Percentiles rank a stretch among this genome's conserved stretches.
Evolutionary conservation across 1,284 basidiomycete species (phyloP).

Genomic region (Ceratobasidium sp.): DNA sequence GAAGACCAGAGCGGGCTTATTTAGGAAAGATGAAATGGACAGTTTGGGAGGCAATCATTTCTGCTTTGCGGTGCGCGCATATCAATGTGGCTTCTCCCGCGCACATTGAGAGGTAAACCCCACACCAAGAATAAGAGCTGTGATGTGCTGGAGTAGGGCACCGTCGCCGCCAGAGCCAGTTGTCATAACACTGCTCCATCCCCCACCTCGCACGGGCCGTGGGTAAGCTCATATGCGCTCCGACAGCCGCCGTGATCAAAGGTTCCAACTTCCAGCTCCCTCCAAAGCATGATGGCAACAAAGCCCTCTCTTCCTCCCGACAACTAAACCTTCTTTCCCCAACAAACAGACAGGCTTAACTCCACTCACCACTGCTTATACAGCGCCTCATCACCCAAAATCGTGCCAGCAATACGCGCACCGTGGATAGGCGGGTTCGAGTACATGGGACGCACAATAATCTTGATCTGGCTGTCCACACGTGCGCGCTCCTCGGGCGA

Average conservation of each 20-base stretch:
- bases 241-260: too few species aligned
- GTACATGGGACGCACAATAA: slow-evolving; percentile 91
- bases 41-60: neutral
- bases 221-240: too few species aligned
- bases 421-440: slow-evolving; percentile 93
- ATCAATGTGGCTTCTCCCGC: too few species aligned
- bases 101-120: too few species aligned
- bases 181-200: too few species aligned
- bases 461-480: slow-evolving; percentile 86
- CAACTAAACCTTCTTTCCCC: too few species aligned
- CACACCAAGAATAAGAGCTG: too few species aligned
- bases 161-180: too few species aligned
- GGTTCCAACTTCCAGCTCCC: slow-evolving; percentile 10
- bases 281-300: neutral
- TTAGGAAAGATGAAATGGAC: slow-evolving; percentile 10
- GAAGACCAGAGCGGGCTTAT: too few species aligned
- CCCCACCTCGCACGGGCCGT: too few species aligned
- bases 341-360: neutral
- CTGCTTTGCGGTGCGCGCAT: too few species aligned
- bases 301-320: neutral
- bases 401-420: slow-evolving; percentile 84
- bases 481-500: slow-evolving; percentile 75
- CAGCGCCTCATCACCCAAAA: slow-evolving; percentile 82
- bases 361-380: slow-evolving; percentile 81
- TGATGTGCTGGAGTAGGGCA: too few species aligned